Percentiles rank a stretch among this genome's conserved stretches.
Conservation (phyloP, 306 rosid genomes). For the Echinosophora koreensis region DNA sequence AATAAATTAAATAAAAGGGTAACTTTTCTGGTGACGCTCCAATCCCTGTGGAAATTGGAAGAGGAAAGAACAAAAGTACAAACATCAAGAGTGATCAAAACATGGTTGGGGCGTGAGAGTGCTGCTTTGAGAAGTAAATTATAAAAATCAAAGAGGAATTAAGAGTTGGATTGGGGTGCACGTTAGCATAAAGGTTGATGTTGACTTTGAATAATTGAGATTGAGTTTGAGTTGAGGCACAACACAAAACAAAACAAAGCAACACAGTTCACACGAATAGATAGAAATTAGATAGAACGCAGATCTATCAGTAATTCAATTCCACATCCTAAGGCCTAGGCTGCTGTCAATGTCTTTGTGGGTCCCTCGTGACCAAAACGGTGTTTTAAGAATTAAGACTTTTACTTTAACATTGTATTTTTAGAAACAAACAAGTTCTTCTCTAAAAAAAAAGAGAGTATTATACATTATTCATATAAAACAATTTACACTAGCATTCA, state of each 20-base stretch:
- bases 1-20: slow-evolving; percentile 25
- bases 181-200: slow-evolving; percentile 12
- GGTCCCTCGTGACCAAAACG: slow-evolving; percentile 15
- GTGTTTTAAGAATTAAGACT: background rate
- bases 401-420: too few relatives aligned
- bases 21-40: slow-evolving; percentile 14
- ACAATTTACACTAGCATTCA: too few relatives aligned
- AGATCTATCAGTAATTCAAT: slow-evolving; percentile 12
- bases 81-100: slow-evolving; percentile 43
- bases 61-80: slow-evolving; percentile 24
- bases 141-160: slow-evolving; percentile 9
- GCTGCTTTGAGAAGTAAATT: slow-evolving; percentile 7
- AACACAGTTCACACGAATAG: slow-evolving; percentile 12
- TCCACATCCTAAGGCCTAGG: slow-evolving; percentile 7
- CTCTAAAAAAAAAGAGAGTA: too few relatives aligned
- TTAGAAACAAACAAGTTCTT: too few relatives aligned
- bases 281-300: slow-evolving; percentile 37
- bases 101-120: background rate
- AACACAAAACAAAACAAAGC: background rate
- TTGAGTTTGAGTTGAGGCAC: background rate
- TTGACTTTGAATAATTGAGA: slow-evolving; percentile 44
- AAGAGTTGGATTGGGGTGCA: slow-evolving; percentile 38
- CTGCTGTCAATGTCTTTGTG: slow-evolving; percentile 38
- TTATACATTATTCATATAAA: too few relatives aligned
- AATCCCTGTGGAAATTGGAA: slow-evolving; percentile 40